Percentiles rank a stretch among this genome's conserved stretches.
phyloP scores from a whole-genome alignment of 2,329 filamentous ascomycete species.

The Coleophoma cylindrospora region DNA sequence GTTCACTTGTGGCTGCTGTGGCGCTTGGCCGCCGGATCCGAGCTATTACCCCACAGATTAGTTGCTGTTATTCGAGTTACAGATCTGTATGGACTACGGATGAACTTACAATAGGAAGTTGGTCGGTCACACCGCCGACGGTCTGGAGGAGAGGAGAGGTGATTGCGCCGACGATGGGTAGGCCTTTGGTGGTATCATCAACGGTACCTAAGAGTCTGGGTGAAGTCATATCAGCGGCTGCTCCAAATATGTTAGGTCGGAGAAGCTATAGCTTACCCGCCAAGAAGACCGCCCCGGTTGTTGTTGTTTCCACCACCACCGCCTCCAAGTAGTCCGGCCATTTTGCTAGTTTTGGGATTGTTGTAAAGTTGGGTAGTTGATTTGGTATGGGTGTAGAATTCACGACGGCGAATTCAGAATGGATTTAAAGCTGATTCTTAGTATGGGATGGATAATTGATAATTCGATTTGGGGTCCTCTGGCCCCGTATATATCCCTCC shows the following conservation, averaged over 20 bases:
- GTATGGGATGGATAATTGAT: too few relatives aligned
- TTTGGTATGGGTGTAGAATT: too few relatives aligned
- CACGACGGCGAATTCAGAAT: too few relatives aligned
- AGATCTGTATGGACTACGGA: background rate
- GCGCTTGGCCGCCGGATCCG: constrained; percentile 8
- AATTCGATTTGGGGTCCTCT: too few relatives aligned
- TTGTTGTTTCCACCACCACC: constrained; percentile 10
- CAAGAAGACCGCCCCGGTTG: constrained; percentile 11
- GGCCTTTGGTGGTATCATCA: constrained; percentile 18
- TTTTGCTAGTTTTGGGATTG: background rate
- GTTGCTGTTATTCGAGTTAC: background rate
- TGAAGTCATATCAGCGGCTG: background rate
- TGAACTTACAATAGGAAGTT: constrained; percentile 15
- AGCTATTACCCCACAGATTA: constrained; percentile 5
- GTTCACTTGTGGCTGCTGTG: constrained; percentile 6
- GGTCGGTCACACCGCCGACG: constrained; percentile 19
- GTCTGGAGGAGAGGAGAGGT: constrained; percentile 19
- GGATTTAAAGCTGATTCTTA: too few relatives aligned
- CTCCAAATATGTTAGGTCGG: constrained; percentile 12
- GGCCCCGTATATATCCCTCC: too few relatives aligned
- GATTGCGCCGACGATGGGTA: constrained; percentile 16
- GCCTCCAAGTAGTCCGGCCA: constrained; percentile 41
- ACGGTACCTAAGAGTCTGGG: constrained; percentile 15
- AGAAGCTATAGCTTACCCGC: constrained; percentile 5
- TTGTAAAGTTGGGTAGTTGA: background rate